phyloP scores from a whole-genome alignment of 495 filamentous ascomycete genomes.

The Xylaria cubensis region DNA sequence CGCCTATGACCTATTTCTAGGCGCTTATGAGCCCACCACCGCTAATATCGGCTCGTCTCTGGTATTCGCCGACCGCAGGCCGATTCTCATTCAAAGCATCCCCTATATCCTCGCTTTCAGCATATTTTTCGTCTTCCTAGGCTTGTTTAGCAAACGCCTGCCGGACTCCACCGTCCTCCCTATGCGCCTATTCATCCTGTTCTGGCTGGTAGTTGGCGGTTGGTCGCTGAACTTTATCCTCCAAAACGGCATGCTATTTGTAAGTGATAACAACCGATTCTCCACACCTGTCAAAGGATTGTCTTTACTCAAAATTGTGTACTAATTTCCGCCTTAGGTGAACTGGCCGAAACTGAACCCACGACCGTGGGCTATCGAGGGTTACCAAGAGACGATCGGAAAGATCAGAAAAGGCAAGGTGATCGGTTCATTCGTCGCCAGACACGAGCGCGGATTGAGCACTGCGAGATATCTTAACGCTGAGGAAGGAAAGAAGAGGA shows the following conservation, averaged over 20 bases:
- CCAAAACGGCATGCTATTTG: slow-evolving; percentile 87
- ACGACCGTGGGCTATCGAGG: slow-evolving; percentile 80
- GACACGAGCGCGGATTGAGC: slow-evolving; percentile 79
- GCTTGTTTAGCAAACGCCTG: slow-evolving; percentile 69
- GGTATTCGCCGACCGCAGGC: slow-evolving; percentile 85
- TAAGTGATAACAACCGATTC: slow-evolving; percentile 57
- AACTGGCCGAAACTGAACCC: slow-evolving; percentile 97
- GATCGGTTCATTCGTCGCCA: slow-evolving; percentile 72
- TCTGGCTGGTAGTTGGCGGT: slow-evolving; percentile 71
- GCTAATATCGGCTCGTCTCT: slow-evolving; percentile 66
- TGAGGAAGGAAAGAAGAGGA: slow-evolving; percentile 96
- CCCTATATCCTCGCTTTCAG: slow-evolving; percentile 90
- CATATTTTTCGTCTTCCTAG: slow-evolving; percentile 84
- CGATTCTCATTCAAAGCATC: slow-evolving; percentile 83
- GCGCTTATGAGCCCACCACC: slow-evolving; percentile 75
- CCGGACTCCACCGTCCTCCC: slow-evolving; percentile 77
- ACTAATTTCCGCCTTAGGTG: slow-evolving; percentile 62
- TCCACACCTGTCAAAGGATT: background rate
- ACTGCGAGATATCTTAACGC: slow-evolving; percentile 78
- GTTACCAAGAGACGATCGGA: slow-evolving; percentile 83
- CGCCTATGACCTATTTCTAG: slow-evolving; percentile 92
- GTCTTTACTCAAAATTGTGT: background rate
- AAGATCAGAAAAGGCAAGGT: slow-evolving; percentile 77
- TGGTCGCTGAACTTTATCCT: slow-evolving; percentile 79
- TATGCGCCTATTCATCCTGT: slow-evolving; percentile 74